Evolutionary conservation across 768 basidiomycete genomes (phyloP), one percentile per base, ranked within the genome.

Genomic region (Calocera viscosa): DNA sequence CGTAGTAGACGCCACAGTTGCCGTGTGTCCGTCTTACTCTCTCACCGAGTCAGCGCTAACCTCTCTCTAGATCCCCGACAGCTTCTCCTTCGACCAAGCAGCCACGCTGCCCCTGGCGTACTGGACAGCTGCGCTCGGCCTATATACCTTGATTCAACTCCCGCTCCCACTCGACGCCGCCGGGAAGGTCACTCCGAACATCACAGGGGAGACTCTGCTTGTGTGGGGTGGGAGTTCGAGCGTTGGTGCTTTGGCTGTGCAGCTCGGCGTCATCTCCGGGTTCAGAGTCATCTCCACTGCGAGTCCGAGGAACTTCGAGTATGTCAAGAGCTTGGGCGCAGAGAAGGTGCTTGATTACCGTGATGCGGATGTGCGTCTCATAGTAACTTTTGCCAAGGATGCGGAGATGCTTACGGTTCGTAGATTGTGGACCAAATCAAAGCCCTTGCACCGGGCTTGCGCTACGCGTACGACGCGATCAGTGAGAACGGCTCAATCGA

Each of bases 41-140:
- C 26, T 28, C 11, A 8, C 24, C 30, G 53, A 60, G 16, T 22
- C 7, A 5, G 7, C 10, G 2, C 26, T 28, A 32, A 26, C 26
- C 26, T n/a, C 14, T 7, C 33, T 63, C 2, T 49, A 83, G 80
- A 80, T 84, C 39, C 83, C 84, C 1, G 72, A 75, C 3, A 78
- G 75, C 47, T 41, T 82, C 49, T 77, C 80, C 1, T 82, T 80
- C 68, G 83, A 82, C 16, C 75, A 82, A 67, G 83, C 80, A 1
- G 70, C 80, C 0, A 79, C 83, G 1, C 70, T 85, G 22, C 82
- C 84, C 8, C 73, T 82, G 1, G 83, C 76, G 1, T 69, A 84
- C n/a, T 77, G 78, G 8, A 80, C 81, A 24, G 81, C 82, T 19
- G 80, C 80, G 34, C 74, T 80, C n/a, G 84, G 82, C 1, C 68